Evolutionary conservation across 306 rosid genomes (phyloP).

Genomic region (Vachellia pachyceras): DNA sequence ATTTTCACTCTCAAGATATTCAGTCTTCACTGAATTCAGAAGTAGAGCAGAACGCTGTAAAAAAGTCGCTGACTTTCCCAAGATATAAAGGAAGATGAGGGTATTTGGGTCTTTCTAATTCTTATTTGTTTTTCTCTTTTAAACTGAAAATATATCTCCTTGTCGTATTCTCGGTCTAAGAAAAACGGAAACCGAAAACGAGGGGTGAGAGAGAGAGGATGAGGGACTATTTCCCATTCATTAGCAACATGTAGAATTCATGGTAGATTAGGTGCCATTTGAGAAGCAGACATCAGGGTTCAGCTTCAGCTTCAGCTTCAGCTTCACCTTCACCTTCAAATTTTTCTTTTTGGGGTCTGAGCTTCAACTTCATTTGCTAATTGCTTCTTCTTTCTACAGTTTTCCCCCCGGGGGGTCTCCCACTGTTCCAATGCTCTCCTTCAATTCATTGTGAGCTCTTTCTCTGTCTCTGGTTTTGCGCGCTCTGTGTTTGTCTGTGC

Average conservation of each 20-base stretch:
- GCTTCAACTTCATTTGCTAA: background rate
- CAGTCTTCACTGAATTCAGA: too few species aligned
- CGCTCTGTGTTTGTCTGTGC: background rate
- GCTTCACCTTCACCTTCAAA: background rate
- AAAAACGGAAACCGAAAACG: background rate
- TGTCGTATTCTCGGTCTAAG: background rate
- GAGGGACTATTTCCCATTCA: background rate
- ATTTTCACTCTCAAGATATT: too few species aligned
- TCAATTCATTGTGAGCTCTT: conserved; percentile 38
- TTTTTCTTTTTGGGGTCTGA: background rate
- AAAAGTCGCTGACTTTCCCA: background rate
- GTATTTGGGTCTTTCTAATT: background rate
- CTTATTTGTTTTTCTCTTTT: too few species aligned
- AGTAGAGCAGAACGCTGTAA: background rate
- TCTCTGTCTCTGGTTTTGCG: background rate
- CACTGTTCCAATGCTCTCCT: conserved; percentile 28
- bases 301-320: too few species aligned
- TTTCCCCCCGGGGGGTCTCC: background rate
- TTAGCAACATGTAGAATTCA: background rate
- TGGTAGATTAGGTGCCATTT: background rate
- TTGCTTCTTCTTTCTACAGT: background rate
- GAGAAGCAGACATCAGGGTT: conserved; percentile 5
- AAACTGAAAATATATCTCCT: background rate
- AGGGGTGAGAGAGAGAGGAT: background rate
- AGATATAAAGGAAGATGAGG: background rate